Evolutionary conservation across 139 green algal genomes (phyloP).

Genomic region (Zygnema cylindricum): DNA sequence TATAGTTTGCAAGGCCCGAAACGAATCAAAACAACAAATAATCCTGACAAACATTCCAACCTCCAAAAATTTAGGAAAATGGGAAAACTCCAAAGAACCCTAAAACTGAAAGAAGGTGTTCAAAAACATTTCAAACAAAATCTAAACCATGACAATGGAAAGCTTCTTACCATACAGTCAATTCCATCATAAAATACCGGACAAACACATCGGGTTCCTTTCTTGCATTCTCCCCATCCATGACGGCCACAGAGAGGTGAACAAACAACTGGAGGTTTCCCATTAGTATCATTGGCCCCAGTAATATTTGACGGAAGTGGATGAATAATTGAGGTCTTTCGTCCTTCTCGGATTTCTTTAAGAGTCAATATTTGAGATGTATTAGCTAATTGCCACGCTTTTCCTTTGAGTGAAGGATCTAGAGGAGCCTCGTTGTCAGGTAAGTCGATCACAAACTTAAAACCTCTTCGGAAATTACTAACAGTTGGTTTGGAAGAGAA

Average conservation of each 20-base stretch:
- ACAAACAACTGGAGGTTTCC: background rate
- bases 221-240: constrained; percentile 37
- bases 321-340: background rate
- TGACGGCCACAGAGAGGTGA: constrained; percentile 24
- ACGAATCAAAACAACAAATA: too few relatives aligned
- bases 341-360: background rate
- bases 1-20: too few relatives aligned
- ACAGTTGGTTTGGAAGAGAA: too few relatives aligned
- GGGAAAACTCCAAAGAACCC: too few relatives aligned
- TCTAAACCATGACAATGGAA: too few relatives aligned
- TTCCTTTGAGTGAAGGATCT: background rate
- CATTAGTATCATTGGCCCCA: too few relatives aligned
- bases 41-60: too few relatives aligned
- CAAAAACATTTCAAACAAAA: too few relatives aligned
- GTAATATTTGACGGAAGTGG: background rate
- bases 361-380: background rate
- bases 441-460: background rate
- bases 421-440: background rate
- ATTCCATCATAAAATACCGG: constrained; percentile 28
- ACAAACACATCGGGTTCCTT: constrained; percentile 11
- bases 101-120: too few relatives aligned
- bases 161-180: too few relatives aligned
- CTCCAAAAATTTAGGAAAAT: too few relatives aligned
- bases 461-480: too few relatives aligned
- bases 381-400: constrained; percentile 3